A percentile compares a stretch with the other conserved stretches of the same genome.
Evolutionary conservation across 371 early-diverging fungal genomes (phyloP).

Genomic region (Mortierella sp.): DNA sequence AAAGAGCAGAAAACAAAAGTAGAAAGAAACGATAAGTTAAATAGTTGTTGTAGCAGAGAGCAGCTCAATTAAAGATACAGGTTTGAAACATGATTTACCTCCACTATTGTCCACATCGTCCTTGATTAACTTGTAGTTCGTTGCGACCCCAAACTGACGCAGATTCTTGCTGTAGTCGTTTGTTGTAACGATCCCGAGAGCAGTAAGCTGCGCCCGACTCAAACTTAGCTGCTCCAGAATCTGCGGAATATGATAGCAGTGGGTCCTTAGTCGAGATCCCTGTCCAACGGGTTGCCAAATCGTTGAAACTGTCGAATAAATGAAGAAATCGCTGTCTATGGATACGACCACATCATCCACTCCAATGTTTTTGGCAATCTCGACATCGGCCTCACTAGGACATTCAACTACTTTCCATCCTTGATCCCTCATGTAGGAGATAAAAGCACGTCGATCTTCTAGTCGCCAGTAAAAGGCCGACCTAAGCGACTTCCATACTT

Average conservation of each 20-base stretch:
- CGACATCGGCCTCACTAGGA: slow-evolving; percentile 5
- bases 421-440: no score
- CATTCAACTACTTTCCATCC: not conserved
- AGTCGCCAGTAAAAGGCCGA: no score
- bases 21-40: no score
- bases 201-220: slow-evolving; percentile 6
- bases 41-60: no score
- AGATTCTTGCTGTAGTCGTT: not conserved
- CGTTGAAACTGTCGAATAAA: not conserved
- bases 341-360: slow-evolving; percentile 4
- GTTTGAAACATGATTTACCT: no score
- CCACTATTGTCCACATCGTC: not conserved
- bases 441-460: no score
- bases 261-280: not conserved
- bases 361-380: slow-evolving; percentile 1
- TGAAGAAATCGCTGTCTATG: slow-evolving; percentile 9
- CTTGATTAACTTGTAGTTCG: slow-evolving; percentile 7
- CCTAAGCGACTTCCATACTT: no score
- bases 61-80: no score
- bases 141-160: not conserved
- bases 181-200: not conserved
- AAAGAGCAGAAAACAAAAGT: no score
- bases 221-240: slow-evolving; percentile 3
- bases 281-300: slow-evolving; percentile 5
- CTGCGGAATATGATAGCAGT: not conserved